These are phyloP conservation scores for Phytophthora melonis DNA, from an alignment of 352 stramenopile genomes.

Conservation along the genomic window DNA sequence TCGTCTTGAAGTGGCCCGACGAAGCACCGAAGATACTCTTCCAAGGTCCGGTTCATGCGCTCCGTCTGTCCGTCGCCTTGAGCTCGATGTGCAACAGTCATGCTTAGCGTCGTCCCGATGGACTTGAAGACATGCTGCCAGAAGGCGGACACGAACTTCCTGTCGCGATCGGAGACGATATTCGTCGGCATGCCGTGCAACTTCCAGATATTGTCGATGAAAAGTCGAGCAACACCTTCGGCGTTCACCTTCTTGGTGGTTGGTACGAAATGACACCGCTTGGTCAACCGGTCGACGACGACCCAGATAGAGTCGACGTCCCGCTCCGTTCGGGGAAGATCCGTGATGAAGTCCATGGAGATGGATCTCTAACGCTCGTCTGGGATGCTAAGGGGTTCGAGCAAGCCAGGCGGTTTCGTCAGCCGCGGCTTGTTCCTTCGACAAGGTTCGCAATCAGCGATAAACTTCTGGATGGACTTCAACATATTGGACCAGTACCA, in stretches of 20 bases:
- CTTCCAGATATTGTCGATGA: slow-evolving; percentile 16
- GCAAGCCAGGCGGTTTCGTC: slow-evolving; percentile 15
- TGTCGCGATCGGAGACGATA: too few relatives aligned
- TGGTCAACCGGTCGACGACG: slow-evolving; percentile 21
- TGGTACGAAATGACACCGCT: slow-evolving; percentile 7
- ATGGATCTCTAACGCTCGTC: slow-evolving; percentile 12
- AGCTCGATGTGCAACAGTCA: slow-evolving; percentile 14
- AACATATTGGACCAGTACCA: slow-evolving; percentile 28
- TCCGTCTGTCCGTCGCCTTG: slow-evolving; percentile 21
- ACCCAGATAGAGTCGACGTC: slow-evolving; percentile 12
- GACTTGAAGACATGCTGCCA: slow-evolving; percentile 12
- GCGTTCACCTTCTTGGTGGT: slow-evolving; percentile 11
- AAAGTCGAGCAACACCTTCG: slow-evolving; percentile 9
- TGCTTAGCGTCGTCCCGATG: slow-evolving; percentile 10
- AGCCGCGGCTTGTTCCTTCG: slow-evolving; percentile 20
- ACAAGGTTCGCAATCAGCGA: slow-evolving; percentile 25
- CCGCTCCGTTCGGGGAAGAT: neutral
- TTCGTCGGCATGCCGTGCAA: too few relatives aligned
- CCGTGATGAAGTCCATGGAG: slow-evolving; percentile 20
- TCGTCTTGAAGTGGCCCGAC: slow-evolving; percentile 20
- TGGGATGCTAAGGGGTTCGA: slow-evolving; percentile 12
- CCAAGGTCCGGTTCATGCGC: slow-evolving; percentile 14
- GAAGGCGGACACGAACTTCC: neutral
- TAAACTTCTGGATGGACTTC: slow-evolving; percentile 19
- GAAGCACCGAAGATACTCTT: slow-evolving; percentile 19